phyloP scores from a whole-genome alignment of 2,329 filamentous ascomycete species.

The Diaporthe sp. region DNA sequence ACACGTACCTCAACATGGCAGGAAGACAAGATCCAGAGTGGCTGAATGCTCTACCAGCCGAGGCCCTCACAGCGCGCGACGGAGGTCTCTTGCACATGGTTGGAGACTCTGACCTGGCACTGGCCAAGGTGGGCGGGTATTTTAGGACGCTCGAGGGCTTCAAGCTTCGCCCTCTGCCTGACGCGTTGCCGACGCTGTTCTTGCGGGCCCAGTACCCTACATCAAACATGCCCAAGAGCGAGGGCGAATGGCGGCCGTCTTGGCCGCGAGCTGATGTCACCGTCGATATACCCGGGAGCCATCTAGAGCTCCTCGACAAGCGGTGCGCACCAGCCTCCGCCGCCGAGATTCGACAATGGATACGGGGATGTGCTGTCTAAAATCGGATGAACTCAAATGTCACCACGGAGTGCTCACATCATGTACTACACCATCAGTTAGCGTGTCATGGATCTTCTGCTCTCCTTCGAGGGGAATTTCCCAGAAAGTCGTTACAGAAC shows the following conservation, averaged over 20 bases:
- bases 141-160: not conserved
- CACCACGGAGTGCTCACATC: too few relatives aligned
- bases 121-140: slow-evolving; percentile 1
- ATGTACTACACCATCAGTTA: too few relatives aligned
- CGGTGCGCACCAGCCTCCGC: not conserved
- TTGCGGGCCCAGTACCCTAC: not conserved
- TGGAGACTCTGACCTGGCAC: not conserved
- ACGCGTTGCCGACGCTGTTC: not conserved
- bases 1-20: not conserved
- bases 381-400: too few relatives aligned
- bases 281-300: not conserved
- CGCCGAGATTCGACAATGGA: not conserved
- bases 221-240: not conserved
- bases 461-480: too few relatives aligned
- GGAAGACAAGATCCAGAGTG: not conserved
- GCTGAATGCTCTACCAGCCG: not conserved
- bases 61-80: not conserved
- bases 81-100: not conserved
- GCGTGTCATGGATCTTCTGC: too few relatives aligned
- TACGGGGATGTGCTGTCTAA: not conserved
- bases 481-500: too few relatives aligned
- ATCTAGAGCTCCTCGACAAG: not conserved
- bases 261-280: not conserved
- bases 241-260: not conserved
- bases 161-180: not conserved